Evolutionary conservation across 352 stramenopile species (phyloP), one percentile per base, ranked within the genome.

Genomic region (Peronospora belbahrii): DNA sequence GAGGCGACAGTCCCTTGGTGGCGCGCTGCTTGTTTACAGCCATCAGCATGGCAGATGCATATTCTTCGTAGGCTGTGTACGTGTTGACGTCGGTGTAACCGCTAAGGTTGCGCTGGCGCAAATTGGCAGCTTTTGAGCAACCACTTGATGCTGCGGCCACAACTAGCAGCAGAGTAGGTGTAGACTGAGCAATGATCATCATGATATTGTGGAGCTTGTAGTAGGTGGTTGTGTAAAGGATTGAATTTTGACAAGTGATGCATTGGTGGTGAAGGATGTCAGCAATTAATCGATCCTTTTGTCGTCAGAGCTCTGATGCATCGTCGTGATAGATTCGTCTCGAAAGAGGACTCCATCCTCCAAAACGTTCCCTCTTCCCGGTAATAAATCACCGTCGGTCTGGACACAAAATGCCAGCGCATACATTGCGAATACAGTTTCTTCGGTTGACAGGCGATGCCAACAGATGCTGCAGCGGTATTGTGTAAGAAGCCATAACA

Each of bases 11-110:
- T 1, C 60, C 62, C 5, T 59, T 11, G 19, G 64, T 67, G 24
- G 62, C 56, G 14, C 71, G 71, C 50, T 79, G 53, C 14, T 52
- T 56, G 42, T 81, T 84, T 20, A 79, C 68, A 6, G 58, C 59
- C 4, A 33, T 48, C 11, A 77, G 51, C 68, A 79, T 56, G 17
- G 35, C 18, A 17, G 19, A 9, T 23, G 24, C 25, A 38, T 49
- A 52, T 15, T 65, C 23, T 27, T 56, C 27, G 20, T 60, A 60
- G 6, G 52, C 10, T 24, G 27, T 22, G 44, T 60, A 60, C 6
- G 52, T 60, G n/a, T 42, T 17, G 14, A 51, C 45, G 25, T 55
- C 55, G 15, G 52, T 55, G 31, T 18, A 38, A 23, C 27, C 45
- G 11, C 41, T 20, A 14, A 49, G 45, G 14, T 55, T 28, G 27